Conservation (phyloP, 805 yeast genomes). For the Schwanniomyces occidentalis region DNA sequence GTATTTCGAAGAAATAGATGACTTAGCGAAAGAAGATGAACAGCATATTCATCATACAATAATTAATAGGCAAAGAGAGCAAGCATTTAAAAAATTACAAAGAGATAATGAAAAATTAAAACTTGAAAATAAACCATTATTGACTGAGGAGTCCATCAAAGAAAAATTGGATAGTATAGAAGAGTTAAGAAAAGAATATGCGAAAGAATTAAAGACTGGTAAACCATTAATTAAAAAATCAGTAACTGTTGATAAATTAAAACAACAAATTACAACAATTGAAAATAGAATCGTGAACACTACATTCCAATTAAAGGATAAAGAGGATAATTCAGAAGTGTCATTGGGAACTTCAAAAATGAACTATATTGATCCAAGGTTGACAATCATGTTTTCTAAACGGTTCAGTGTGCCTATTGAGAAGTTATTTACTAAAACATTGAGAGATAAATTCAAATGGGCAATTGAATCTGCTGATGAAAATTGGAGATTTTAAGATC, state of each 20-base stretch:
- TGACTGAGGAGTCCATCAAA: constrained; percentile 57
- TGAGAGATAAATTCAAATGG: constrained; percentile 93
- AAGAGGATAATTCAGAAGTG: constrained; percentile 91
- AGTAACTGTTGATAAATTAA: constrained; percentile 66
- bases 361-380: constrained; percentile 93
- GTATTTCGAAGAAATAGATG: constrained; percentile 69
- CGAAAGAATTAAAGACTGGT: constrained; percentile 58
- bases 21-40: constrained; percentile 65
- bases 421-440: constrained; percentile 84
- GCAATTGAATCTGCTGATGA: constrained; percentile 90
- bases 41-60: constrained; percentile 56
- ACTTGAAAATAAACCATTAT: constrained; percentile 53
- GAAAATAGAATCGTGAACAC: constrained; percentile 72
- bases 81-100: constrained; percentile 60
- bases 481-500: constrained; percentile 74
- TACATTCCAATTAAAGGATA: constrained; percentile 77
- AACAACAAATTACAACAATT: constrained; percentile 66
- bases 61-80: constrained; percentile 66
- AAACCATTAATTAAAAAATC: constrained; percentile 53
- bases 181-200: constrained; percentile 51
- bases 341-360: constrained; percentile 91
- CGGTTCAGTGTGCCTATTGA: constrained; percentile 88
- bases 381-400: constrained; percentile 86
- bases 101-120: constrained; percentile 76
- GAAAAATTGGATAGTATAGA: constrained; percentile 58